phyloP scores from a whole-genome alignment of 2,329 filamentous ascomycete species.

The Fusarium sp. region DNA sequence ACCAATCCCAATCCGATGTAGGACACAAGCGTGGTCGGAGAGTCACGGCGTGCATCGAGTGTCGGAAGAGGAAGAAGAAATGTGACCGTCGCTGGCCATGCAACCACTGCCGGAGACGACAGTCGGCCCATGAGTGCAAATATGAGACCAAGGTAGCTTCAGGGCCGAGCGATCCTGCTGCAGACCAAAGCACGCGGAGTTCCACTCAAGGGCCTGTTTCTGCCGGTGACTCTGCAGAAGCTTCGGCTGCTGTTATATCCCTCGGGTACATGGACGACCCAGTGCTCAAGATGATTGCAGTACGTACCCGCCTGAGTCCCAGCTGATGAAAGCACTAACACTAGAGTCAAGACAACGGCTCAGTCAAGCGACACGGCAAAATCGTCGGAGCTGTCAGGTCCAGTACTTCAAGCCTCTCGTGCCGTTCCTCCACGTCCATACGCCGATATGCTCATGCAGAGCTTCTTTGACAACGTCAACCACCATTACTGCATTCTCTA shows the following conservation, averaged over 20 bases:
- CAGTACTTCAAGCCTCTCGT: background rate
- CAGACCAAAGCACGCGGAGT: background rate
- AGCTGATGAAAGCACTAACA: background rate
- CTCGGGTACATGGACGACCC: background rate
- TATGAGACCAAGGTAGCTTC: background rate
- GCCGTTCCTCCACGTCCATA: background rate
- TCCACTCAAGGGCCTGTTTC: background rate
- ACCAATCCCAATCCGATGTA: background rate
- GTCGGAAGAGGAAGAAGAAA: background rate
- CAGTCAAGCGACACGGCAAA: background rate
- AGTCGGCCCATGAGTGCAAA: background rate
- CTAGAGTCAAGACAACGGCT: background rate
- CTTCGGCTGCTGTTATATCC: background rate
- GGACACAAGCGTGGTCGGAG: background rate
- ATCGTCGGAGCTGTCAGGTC: background rate
- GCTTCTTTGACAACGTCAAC: background rate
- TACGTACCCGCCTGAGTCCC: background rate
- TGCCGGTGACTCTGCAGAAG: background rate
- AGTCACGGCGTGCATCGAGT: background rate
- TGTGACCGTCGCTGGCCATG: conserved; percentile 3
- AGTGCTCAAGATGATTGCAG: background rate
- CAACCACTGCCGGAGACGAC: background rate
- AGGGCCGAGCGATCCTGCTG: background rate
- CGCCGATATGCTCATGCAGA: background rate
- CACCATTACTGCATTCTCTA: background rate